A percentile compares a stretch with the other conserved stretches of the same genome.
These are phyloP conservation scores for Dalbergia oliveri DNA, from an alignment of 306 rosid species.

Conservation along the genomic window DNA sequence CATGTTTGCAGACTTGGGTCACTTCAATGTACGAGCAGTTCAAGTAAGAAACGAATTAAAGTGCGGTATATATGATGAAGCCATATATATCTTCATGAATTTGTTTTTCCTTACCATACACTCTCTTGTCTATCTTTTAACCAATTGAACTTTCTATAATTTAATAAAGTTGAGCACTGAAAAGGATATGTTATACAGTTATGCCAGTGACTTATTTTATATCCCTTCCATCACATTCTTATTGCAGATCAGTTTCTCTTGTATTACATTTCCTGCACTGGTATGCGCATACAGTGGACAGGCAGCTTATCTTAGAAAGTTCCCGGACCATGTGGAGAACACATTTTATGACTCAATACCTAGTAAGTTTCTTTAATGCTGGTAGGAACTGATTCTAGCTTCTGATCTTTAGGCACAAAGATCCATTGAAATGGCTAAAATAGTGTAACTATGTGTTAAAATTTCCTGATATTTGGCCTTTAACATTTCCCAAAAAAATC, in stretches of 20 bases:
- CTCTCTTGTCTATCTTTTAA: too few relatives aligned
- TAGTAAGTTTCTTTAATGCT: slow-evolving; percentile 29
- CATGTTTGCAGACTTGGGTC: slow-evolving; percentile 79
- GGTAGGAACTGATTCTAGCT: neutral
- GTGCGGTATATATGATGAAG: neutral
- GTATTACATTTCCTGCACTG: slow-evolving; percentile 59
- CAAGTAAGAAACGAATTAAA: slow-evolving; percentile 47
- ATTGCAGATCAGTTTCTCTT: slow-evolving; percentile 68
- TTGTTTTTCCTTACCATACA: neutral
- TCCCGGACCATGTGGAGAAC: slow-evolving; percentile 45
- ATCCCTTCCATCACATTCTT: neutral
- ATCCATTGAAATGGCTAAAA: neutral
- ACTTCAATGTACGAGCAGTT: slow-evolving; percentile 61
- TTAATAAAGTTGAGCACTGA: neutral
- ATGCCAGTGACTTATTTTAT: neutral
- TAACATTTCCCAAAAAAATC: neutral
- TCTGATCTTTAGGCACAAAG: neutral
- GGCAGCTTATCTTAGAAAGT: slow-evolving; percentile 72
- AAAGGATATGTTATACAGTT: neutral
- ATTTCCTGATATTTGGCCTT: too few relatives aligned
- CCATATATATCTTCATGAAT: neutral
- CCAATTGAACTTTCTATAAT: too few relatives aligned
- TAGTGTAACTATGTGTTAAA: neutral
- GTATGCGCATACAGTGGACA: slow-evolving; percentile 60
- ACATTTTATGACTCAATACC: slow-evolving; percentile 69